A percentile compares a stretch with the other conserved stretches of the same genome.
Conservation (phyloP, 306 rosid species). For the Cicer bijugum region DNA sequence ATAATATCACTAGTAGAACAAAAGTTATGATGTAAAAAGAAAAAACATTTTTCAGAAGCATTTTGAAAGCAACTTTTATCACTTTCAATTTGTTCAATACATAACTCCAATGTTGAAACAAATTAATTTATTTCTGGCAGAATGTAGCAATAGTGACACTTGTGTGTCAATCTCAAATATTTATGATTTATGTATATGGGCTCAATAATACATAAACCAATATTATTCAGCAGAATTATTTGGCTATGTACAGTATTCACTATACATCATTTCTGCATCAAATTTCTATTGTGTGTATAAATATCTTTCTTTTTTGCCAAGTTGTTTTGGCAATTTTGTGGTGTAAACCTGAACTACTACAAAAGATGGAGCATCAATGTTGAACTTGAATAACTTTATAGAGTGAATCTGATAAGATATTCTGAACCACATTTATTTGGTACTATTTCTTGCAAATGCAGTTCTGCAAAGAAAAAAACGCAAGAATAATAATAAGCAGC, state of each 20-base stretch:
- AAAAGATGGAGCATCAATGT: conserved; percentile 26
- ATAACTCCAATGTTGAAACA: conserved; percentile 13
- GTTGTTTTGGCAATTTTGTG: conserved; percentile 38
- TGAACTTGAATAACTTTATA: conserved; percentile 31
- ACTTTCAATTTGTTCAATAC: conserved; percentile 47
- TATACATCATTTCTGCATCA: conserved; percentile 52
- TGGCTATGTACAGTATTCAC: conserved; percentile 51
- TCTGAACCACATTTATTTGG: conserved; percentile 46
- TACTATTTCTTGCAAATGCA: conserved; percentile 54
- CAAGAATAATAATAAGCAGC: conserved; percentile 5
- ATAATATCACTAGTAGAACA: no score
- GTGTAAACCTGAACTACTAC: conserved; percentile 33
- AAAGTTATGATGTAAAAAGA: not conserved
- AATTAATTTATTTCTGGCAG: conserved; percentile 33
- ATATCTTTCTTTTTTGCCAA: conserved; percentile 48
- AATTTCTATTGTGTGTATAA: conserved; percentile 44
- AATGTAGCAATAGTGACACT: conserved; percentile 8
- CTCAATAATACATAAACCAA: conserved; percentile 49
- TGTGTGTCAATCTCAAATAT: conserved; percentile 11
- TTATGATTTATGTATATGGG: conserved; percentile 35
- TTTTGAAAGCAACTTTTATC: conserved; percentile 23
- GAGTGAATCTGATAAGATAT: conserved; percentile 32
- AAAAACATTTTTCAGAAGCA: not conserved
- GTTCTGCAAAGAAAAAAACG: conserved; percentile 48
- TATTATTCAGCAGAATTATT: conserved; percentile 38